Evolutionary conservation across 2,329 filamentous ascomycete species (phyloP), one percentile per base, ranked within the genome.

Genomic region (Zymoseptoria brevis): DNA sequence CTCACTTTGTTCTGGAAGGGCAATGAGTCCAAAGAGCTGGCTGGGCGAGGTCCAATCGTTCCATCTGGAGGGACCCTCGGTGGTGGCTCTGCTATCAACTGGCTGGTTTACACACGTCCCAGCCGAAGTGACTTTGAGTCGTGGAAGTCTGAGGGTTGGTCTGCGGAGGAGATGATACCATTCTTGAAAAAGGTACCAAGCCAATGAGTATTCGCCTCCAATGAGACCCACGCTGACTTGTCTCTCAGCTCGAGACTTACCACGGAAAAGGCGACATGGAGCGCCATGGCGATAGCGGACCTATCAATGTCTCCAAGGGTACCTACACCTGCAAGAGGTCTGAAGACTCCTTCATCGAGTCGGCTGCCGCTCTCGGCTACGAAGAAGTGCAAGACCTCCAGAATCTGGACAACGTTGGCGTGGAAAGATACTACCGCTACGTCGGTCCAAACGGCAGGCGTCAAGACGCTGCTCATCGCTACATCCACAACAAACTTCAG

Each of bases 391-490:
- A 75, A 7, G 82, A 87, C 63, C 59, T 84, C 16, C 78, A 84
- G 55, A 76, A 78, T 52, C 71, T 85, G 0, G 75, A 81, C 56
- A 63, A 61, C 16, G 75, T 75, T 57, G 74, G 69, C 16, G 64
- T 70, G 26, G 65, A 77, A 69, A 72, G 77, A 63, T 77, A 77
- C 74, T 69, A 75, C 21, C 73, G 76, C 9, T 84, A 80, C 60
- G 75, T 84, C 2, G 72, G 72, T 1, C 74, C 72, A 0, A 77
- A 83, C 2, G 82, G 82, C 19, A 74, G 75, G 53, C 78, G 83
- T 19, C 82, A 84, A 66, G 83, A 86, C 63, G 74, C 82, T 0
- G 83, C 83, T 0, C 77, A 80, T 60, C 67, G 74, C 16, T 85
- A 84, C 59, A 65, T 85, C 5, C 81, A 83, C 60, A 79, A 81